Conservation (phyloP, 176 grass and related monocot genomes). For the Zizania latifolia region DNA sequence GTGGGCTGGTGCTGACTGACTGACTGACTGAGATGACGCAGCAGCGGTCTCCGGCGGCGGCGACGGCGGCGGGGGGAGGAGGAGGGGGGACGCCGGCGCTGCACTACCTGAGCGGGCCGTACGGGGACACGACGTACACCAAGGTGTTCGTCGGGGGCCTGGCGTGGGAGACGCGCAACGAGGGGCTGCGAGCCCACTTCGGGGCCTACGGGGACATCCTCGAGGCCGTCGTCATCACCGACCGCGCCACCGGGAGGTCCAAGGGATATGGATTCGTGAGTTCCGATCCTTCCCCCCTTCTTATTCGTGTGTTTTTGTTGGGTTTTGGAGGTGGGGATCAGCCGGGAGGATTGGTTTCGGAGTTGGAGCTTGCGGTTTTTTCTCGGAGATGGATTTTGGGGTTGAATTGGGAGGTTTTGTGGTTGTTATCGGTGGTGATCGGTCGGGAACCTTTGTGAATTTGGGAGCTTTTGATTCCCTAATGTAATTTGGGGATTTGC, state of each 20-base stretch:
- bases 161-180: slow-evolving; percentile 67
- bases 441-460: not conserved
- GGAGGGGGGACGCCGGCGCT: slow-evolving; percentile 32
- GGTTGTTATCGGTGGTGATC: not conserved
- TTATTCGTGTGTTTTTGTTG: not conserved
- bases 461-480: not conserved
- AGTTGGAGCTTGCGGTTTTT: not conserved
- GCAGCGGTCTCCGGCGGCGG: slow-evolving; percentile 35
- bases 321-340: not conserved
- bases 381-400: not conserved
- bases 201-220: slow-evolving; percentile 51
- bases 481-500: not conserved
- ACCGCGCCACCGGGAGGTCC: slow-evolving; percentile 57
- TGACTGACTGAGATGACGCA: slow-evolving; percentile 53
- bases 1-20: not conserved
- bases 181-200: slow-evolving; percentile 55
- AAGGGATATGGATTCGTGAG: slow-evolving; percentile 77
- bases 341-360: not conserved
- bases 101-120: slow-evolving; percentile 63
- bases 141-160: slow-evolving; percentile 71
- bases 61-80: not conserved
- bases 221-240: slow-evolving; percentile 72
- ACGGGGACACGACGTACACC: slow-evolving; percentile 61
- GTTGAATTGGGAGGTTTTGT: slow-evolving; percentile 31
- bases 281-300: not conserved